Conservation (phyloP, 2,329 filamentous ascomycete genomes). For the Fusarium nurragi region DNA sequence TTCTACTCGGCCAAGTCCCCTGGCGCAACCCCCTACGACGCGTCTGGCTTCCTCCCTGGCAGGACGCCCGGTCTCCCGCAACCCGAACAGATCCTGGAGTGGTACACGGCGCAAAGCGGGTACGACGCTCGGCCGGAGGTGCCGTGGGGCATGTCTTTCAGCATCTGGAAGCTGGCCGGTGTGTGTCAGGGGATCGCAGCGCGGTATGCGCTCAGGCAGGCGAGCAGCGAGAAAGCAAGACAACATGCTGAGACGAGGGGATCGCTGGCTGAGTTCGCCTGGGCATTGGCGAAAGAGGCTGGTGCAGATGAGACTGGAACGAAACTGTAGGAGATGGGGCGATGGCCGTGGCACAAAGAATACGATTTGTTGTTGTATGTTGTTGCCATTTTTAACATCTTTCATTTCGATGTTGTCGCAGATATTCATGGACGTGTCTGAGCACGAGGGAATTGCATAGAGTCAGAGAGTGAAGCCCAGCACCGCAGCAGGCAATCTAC, state of each 20-base stretch:
- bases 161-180: constrained; percentile 67
- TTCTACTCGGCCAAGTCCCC: constrained; percentile 51
- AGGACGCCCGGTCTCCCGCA: constrained; percentile 70
- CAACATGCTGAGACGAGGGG: constrained; percentile 75
- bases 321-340: constrained; percentile 40
- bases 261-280: constrained; percentile 81
- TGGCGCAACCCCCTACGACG: constrained; percentile 40
- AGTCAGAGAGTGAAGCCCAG: no score
- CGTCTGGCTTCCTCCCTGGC: constrained; percentile 68
- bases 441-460: no score
- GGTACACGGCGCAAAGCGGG: constrained; percentile 63
- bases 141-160: constrained; percentile 70
- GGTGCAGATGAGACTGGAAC: constrained; percentile 38
- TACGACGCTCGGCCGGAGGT: constrained; percentile 74
- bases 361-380: background rate
- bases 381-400: background rate
- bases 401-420: no score
- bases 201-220: constrained; percentile 83
- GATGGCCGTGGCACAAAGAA: background rate
- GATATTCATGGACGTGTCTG: no score
- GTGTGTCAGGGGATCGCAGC: constrained; percentile 92
- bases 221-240: constrained; percentile 84
- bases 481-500: background rate
- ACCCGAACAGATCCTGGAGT: constrained; percentile 53
- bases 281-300: constrained; percentile 71